Base-by-base conservation (phyloP, 2,329 filamentous ascomycete species). In the Macrophomina tecta region DNA sequence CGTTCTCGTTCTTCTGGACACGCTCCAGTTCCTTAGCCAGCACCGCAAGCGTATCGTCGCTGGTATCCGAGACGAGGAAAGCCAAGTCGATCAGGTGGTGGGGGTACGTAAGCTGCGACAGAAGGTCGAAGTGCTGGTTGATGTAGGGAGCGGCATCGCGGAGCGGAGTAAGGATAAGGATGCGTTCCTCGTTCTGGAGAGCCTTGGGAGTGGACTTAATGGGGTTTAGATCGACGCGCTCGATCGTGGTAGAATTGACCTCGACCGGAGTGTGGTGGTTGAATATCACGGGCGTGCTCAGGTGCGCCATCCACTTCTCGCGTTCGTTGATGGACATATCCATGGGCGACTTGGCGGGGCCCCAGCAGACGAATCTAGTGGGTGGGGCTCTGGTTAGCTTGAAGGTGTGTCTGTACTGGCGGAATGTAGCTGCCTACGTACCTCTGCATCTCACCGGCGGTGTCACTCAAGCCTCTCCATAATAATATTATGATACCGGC, bases 61-160 rank as follows among this genome's bases (percentile, higher is more conserved):
- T 88, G 66, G 91, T 94, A 78, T 99, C 95, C 71, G 93, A 92
- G 65, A 99, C 93, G 32, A 99, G 87, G 82, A 99, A 99, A 30
- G 89, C 95, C 62, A 99, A 85, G 77, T 99, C 95, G 76, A 99
- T 98, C 66, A 99, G 86, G 70, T 95, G 86, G 80, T 99, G 95
- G 12, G 95, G 95, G 76, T 99, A 99, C 3, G 92, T 93, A 71
- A 99, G 86, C 78, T 95, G 89, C 69, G 90, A 89, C 72, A 99
- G 83, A 48, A 99, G 89, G 77, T 98, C 93, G 78, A 99, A 98
- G 81, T 98, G 94, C 79, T 94, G 93, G 68, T 88, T 87, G 65
- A 99, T 85, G 78, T 92, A 92, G 12, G 84, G 84, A 9, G 93
- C 88, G 67, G 95, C 94, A 79, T 99, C 93, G 80, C 95, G 93